Base-by-base conservation (phyloP, 108 stramenopile genomes). In the Cyclotella atomus region DNA sequence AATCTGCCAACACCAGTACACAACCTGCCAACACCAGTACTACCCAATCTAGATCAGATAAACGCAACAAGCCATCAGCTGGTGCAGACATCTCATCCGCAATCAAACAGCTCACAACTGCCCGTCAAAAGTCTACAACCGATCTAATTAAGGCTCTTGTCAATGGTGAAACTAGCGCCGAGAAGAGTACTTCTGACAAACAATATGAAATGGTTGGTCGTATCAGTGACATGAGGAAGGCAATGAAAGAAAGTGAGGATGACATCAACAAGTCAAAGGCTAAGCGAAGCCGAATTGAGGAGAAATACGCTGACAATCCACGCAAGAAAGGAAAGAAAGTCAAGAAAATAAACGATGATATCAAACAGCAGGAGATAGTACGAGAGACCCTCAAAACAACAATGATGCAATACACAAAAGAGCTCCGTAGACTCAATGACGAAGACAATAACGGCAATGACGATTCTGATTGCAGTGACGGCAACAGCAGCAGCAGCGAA, bases 191-290 rank as follows among this genome's bases (percentile, higher is more conserved):
- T 4, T n/a, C 7, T 49, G 47, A 49, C 19, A 4, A 17, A 4
- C 47, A 49, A 20, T 49, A 17, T 19, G 47, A 49, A n/a, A 3
- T 49, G 3, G 47, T 49, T n/a, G 47, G 47, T 9, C 19, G 47
- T 20, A 49, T 49, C 4, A 49, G 47, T 49, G 47, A 49, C 17
- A 49, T 49, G 47, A 49, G 47, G 19, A 49, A 49, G 47, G 47
- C 47, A 8, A 49, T 49, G 7, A 49, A 49, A n/a, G 47, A 49
- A 4, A 19, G 47, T 49, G 19, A 49, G 14, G 47, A 28, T 29
- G 28, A 6, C 7, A 29, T 55, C 8, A 27, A 55, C 24, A 28
- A 29, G 28, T 55, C 8, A 25, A 55, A 16, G 25, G 28, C 6
- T 23, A 41, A 41, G 12, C 38, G 38, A 41, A 41, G 12, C 9